Percentiles rank a stretch among this genome's conserved stretches.
These are phyloP conservation scores for Eucalyptus decipiens DNA, from an alignment of 345 rosid genomes.

Conservation along the genomic window DNA sequence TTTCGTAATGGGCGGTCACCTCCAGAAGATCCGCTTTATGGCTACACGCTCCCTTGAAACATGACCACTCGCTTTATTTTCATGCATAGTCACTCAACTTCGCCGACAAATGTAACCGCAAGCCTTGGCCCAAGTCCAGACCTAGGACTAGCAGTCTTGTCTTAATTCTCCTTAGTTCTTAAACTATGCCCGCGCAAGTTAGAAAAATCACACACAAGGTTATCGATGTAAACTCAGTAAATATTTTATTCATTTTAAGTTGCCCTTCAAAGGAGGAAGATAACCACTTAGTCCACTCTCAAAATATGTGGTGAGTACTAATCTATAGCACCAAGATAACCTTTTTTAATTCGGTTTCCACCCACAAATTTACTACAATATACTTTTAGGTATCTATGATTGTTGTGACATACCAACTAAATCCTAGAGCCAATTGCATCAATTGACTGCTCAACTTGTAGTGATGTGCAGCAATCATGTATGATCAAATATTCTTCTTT, in stretches of 20 bases:
- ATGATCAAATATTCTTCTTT: background rate
- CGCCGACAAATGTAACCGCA: background rate
- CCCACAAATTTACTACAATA: background rate
- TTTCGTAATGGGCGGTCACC: background rate
- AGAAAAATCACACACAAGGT: background rate
- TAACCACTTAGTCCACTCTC: background rate
- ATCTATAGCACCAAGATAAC: background rate
- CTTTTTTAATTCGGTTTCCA: background rate
- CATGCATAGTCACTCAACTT: background rate
- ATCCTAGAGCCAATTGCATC: background rate
- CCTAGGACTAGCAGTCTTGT: background rate
- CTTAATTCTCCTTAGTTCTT: background rate
- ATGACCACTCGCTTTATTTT: background rate
- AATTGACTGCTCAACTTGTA: background rate
- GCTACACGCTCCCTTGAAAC: background rate
- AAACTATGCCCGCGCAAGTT: background rate
- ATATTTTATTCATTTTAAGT: background rate
- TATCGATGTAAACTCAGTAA: background rate
- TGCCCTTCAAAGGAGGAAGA: background rate
- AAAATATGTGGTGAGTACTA: background rate
- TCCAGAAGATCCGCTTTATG: background rate
- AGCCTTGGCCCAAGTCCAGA: background rate
- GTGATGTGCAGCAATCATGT: background rate
- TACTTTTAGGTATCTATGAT: background rate
- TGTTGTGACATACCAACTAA: background rate